phyloP scores from a whole-genome alignment of 306 rosid genomes.

The Casuarina glauca region DNA sequence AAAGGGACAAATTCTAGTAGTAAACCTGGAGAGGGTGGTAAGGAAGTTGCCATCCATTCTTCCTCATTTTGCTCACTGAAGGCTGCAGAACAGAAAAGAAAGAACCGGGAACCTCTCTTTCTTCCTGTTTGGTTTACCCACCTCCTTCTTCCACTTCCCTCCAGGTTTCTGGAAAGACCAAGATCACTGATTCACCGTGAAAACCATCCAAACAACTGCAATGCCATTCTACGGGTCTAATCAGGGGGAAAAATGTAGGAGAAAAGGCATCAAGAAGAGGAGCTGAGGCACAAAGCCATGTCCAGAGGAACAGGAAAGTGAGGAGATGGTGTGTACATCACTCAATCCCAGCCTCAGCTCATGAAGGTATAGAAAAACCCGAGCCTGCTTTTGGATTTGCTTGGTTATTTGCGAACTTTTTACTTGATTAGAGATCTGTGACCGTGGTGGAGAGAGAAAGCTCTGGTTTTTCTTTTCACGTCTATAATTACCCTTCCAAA shows the following conservation, averaged over 20 bases:
- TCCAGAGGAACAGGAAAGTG: conserved; percentile 32
- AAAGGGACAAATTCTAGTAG: conserved; percentile 8
- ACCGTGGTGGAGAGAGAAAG: conserved; percentile 20
- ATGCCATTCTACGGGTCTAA: conserved; percentile 17
- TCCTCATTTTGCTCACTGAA: conserved; percentile 71
- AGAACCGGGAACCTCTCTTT: conserved; percentile 16
- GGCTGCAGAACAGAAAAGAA: conserved; percentile 23
- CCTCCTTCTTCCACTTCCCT: conserved; percentile 33
- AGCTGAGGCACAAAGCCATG: conserved; percentile 52
- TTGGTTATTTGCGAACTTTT: conserved; percentile 28
- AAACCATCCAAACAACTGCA: conserved; percentile 21
- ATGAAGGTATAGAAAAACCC: conserved; percentile 42
- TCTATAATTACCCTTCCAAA: conserved; percentile 39
- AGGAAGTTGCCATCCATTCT: conserved; percentile 96
- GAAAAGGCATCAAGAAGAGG: conserved; percentile 24
- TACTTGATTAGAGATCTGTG: conserved; percentile 43
- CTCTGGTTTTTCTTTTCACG: conserved; percentile 31
- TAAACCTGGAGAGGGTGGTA: conserved; percentile 95
- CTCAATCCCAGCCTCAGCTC: conserved; percentile 47
- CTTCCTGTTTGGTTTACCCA: conserved; percentile 2
- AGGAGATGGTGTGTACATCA: conserved; percentile 58
- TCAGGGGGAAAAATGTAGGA: conserved; percentile 19
- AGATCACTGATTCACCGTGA: conserved; percentile 38
- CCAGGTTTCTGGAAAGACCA: conserved; percentile 40
- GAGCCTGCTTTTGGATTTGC: conserved; percentile 32